phyloP scores from a whole-genome alignment of 148 eudicot genomes.

The Pharnaceum exiguum region DNA sequence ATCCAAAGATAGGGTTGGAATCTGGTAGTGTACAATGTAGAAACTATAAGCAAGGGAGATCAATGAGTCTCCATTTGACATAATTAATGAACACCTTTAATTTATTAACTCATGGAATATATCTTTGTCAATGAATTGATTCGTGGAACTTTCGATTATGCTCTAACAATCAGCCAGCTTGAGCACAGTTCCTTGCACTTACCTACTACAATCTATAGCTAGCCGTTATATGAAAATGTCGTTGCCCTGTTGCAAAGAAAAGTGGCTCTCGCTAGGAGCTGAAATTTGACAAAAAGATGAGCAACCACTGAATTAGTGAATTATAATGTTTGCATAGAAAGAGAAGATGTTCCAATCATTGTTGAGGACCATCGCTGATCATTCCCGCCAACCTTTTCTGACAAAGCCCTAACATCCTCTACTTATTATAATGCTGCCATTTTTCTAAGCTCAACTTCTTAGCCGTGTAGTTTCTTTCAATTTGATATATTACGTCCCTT shows the following conservation, averaged over 20 bases:
- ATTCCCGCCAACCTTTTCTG: slow-evolving; percentile 17
- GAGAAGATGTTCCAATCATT: slow-evolving; percentile 19
- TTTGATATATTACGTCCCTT: slow-evolving; percentile 9
- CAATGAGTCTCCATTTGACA: too few species aligned
- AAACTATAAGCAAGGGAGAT: too few species aligned
- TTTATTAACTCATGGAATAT: too few species aligned
- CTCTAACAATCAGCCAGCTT: too few species aligned
- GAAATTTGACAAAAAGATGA: background rate
- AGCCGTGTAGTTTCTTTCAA: background rate
- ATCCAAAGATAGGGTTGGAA: too few species aligned
- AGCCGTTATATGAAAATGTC: too few species aligned
- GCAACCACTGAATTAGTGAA: background rate
- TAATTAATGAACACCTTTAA: too few species aligned
- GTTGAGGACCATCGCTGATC: slow-evolving; percentile 18
- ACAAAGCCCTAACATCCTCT: slow-evolving; percentile 21
- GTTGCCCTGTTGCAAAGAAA: background rate
- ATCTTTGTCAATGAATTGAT: too few species aligned
- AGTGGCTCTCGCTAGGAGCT: background rate
- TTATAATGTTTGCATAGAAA: background rate
- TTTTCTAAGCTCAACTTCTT: background rate
- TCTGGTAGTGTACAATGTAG: too few species aligned
- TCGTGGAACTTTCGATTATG: too few species aligned
- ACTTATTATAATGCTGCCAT: background rate
- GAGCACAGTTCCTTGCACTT: too few species aligned
- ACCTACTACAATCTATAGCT: too few species aligned